phyloP scores from a whole-genome alignment of 805 yeast species.

The Candida odintsovae region DNA sequence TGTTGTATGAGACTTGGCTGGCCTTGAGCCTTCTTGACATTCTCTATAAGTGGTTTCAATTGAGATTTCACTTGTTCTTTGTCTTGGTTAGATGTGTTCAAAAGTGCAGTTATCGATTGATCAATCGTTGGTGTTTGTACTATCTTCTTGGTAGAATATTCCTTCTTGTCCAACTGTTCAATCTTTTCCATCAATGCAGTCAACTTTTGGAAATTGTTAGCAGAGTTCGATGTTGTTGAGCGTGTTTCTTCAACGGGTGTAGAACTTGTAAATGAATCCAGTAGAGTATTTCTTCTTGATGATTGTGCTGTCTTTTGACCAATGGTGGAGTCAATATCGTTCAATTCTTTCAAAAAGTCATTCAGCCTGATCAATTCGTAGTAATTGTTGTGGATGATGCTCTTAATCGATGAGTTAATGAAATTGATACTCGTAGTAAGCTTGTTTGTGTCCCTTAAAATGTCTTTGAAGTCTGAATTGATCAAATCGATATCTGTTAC shows the following conservation, averaged over 20 bases:
- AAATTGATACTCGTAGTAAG: constrained; percentile 42
- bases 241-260: not conserved
- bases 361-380: constrained; percentile 66
- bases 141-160: not conserved
- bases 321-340: constrained; percentile 16
- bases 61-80: not conserved
- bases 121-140: not conserved
- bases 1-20: constrained; percentile 4
- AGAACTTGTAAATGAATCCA: constrained; percentile 4
- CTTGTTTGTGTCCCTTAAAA: constrained; percentile 32
- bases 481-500: constrained; percentile 23
- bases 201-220: constrained; percentile 7
- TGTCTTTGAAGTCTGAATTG: constrained; percentile 25
- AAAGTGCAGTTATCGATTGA: not conserved
- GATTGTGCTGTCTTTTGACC: constrained; percentile 1
- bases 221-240: not conserved
- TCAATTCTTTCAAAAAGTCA: constrained; percentile 41
- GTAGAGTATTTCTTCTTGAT: constrained; percentile 6
- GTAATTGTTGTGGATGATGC: constrained; percentile 70
- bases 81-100: not conserved
- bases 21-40: constrained; percentile 3
- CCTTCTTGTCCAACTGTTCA: constrained; percentile 11
- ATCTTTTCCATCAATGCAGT: constrained; percentile 19
- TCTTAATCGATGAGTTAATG: constrained; percentile 57
- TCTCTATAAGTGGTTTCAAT: constrained; percentile 8